Conservation (phyloP, 805 yeast genomes). For the Candida ortonii region DNA sequence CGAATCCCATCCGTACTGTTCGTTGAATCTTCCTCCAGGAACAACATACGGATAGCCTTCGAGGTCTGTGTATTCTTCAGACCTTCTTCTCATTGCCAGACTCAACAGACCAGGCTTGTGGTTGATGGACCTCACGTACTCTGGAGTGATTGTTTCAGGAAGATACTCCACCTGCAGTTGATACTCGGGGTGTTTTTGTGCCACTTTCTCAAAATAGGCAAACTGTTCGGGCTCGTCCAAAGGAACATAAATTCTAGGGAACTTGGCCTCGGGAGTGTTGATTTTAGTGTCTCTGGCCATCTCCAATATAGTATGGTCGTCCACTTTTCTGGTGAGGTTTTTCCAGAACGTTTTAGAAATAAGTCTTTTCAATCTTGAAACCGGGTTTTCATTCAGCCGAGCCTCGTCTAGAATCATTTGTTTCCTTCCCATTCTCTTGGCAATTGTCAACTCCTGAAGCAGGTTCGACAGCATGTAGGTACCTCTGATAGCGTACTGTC, state of each 20-base stretch:
- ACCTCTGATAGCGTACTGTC: constrained; percentile 72
- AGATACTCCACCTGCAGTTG: constrained; percentile 71
- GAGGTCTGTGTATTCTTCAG: constrained; percentile 30
- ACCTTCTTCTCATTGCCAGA: constrained; percentile 57
- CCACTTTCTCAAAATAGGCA: constrained; percentile 58
- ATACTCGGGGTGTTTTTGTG: constrained; percentile 51
- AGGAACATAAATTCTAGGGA: constrained; percentile 80
- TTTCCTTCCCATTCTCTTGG: constrained; percentile 73
- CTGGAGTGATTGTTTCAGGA: constrained; percentile 73
- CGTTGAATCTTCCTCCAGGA: constrained; percentile 97
- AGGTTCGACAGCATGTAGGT: constrained; percentile 86
- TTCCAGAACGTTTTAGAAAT: constrained; percentile 81
- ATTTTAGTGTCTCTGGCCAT: constrained; percentile 82
- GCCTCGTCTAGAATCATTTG: constrained; percentile 80
- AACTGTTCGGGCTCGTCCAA: constrained; percentile 65
- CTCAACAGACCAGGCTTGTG: constrained; percentile 84
- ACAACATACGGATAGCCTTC: constrained; percentile 84
- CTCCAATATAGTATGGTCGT: constrained; percentile 54
- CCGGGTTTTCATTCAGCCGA: constrained; percentile 84
- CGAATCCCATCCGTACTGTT: constrained; percentile 97
- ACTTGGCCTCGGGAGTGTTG: constrained; percentile 54
- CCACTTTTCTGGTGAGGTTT: constrained; percentile 67
- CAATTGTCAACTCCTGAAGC: constrained; percentile 84
- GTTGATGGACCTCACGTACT: constrained; percentile 72
- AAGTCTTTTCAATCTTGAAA: constrained; percentile 66